Base-by-base conservation (phyloP, 768 basidiomycete genomes). In the Suillus bovinus region DNA sequence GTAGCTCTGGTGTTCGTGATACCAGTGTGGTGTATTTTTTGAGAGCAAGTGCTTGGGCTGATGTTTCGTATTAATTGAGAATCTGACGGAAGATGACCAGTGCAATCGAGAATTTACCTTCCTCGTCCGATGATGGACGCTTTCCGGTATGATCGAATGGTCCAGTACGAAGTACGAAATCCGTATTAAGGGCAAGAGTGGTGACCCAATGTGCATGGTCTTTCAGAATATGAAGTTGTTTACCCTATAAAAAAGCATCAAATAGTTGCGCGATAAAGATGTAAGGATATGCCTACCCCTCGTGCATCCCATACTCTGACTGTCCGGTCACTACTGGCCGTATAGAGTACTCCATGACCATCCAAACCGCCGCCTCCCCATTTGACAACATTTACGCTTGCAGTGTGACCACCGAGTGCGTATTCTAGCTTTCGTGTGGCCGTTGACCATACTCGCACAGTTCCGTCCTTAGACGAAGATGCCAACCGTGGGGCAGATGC, bases 121-220 rank as follows among this genome's bases (percentile, higher is more conserved):
- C 90, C 72, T 86, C 88, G 60, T 96, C 91, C 7, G 89, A 89
- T 8, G 82, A 76, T 0, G 94, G 91, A 60, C 82, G 83, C 75
- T 91, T 95, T 49, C 84, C 86, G 1, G 83, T 90, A 67, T 97
- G 93, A 72, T 98, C 95, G 68, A 91, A 99, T 0, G 96, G 95
- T 0, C 96, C 96, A 0, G 96, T 98, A 27, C 96, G 88, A 5
- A 97, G 82, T 31, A 96, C 86, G 70, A 96, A 97, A 72, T 99
- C 96, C 11, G 96, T 96, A 74, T 95, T 96, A 60, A 98, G 81
- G 4, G 97, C 88, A 49, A 99, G 85, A 0, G 96, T 99, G 22
- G 96, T 99, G 9, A 99, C 97, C 96, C 96, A 99, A 70, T 99
- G 97, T 0, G 95, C 97, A 69, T 99, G 96, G 64, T 98, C 95